Conservation (phyloP, 176 grass and related monocot genomes). For the Oryza meyeriana region DNA sequence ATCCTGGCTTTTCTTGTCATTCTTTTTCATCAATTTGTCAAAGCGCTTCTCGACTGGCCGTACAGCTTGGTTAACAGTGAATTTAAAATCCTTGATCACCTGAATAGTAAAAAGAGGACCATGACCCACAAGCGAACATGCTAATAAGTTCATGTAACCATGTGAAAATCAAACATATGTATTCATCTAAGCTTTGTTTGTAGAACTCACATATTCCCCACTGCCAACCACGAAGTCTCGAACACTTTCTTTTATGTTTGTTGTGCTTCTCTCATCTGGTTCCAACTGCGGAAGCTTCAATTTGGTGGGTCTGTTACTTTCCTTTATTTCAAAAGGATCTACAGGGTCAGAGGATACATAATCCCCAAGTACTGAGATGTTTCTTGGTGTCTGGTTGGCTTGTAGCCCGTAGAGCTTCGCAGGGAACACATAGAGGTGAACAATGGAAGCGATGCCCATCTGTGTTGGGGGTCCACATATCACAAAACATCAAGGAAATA, state of each 20-base stretch:
- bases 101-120: slow-evolving; percentile 11
- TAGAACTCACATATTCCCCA: slow-evolving; percentile 83
- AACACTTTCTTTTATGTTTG: slow-evolving; percentile 83
- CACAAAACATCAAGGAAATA: slow-evolving; percentile 9
- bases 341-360: slow-evolving; percentile 79
- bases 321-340: slow-evolving; percentile 88
- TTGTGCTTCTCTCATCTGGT: slow-evolving; percentile 57
- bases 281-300: slow-evolving; percentile 79
- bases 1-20: slow-evolving; percentile 65
- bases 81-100: slow-evolving; percentile 98
- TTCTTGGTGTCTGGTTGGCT: slow-evolving; percentile 52
- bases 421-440: slow-evolving; percentile 95
- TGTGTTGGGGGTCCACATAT: slow-evolving; percentile 54
- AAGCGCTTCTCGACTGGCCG: slow-evolving; percentile 84
- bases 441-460: slow-evolving; percentile 89
- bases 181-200: neutral
- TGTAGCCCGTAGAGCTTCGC: slow-evolving; percentile 78
- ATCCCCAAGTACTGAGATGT: slow-evolving; percentile 84
- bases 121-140: slow-evolving; percentile 6
- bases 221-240: slow-evolving; percentile 82
- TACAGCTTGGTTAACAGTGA: slow-evolving; percentile 85
- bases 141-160: neutral
- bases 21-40: slow-evolving; percentile 73
- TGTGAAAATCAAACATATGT: neutral
- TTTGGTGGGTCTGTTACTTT: slow-evolving; percentile 76